Evolutionary conservation across 2,329 filamentous ascomycete species (phyloP).

Genomic region (Neonectria hederae): DNA sequence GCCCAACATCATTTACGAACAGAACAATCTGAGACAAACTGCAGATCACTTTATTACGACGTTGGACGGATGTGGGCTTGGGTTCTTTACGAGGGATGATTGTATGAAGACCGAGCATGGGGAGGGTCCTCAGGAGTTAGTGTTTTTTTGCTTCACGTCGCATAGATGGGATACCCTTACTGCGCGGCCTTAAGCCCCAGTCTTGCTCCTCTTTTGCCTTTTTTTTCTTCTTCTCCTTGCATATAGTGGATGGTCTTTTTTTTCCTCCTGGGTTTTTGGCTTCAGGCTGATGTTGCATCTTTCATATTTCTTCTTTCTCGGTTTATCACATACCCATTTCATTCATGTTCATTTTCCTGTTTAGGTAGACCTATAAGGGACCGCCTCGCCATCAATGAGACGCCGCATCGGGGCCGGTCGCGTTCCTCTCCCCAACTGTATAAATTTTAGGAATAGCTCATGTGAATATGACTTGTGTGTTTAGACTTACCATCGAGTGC

Average conservation of each 20-base stretch:
- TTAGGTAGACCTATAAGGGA: constrained; percentile 16
- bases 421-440: constrained; percentile 67
- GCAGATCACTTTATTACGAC: constrained; percentile 20
- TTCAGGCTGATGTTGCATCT: constrained; percentile 5
- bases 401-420: constrained; percentile 57
- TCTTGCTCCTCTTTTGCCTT: constrained; percentile 17
- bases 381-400: constrained; percentile 44
- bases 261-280: constrained; percentile 9
- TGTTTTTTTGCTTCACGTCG: constrained; percentile 43
- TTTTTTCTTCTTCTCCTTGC: constrained; percentile 16
- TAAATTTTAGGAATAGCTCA: constrained; percentile 40
- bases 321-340: constrained; percentile 25
- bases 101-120: constrained; percentile 37
- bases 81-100: constrained; percentile 40
- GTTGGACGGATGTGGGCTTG: constrained; percentile 10
- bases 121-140: constrained; percentile 25
- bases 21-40: constrained; percentile 27
- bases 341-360: constrained; percentile 4
- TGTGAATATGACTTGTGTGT: constrained; percentile 18
- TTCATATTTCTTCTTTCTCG: constrained; percentile 4
- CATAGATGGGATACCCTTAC: constrained; percentile 55
- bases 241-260: neutral
- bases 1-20: constrained; percentile 33
- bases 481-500: constrained; percentile 74
- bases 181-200: constrained; percentile 30